These are phyloP conservation scores for Eugenia klotzschiana DNA, from an alignment of 441 rosid species.

Conservation along the genomic window DNA sequence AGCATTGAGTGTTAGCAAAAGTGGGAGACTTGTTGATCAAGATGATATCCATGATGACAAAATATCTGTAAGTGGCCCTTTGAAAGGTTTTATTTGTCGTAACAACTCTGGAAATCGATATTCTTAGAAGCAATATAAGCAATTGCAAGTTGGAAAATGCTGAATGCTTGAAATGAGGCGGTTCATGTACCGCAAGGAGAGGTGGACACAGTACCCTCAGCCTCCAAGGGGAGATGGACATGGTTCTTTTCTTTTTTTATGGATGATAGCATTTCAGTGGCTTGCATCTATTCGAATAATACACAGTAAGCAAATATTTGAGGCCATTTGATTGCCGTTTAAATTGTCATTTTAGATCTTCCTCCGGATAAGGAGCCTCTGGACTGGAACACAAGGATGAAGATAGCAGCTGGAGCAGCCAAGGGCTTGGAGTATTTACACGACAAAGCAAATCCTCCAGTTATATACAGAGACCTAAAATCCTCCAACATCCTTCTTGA, in stretches of 20 bases:
- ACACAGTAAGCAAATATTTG: background rate
- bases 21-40: background rate
- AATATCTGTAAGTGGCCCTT: background rate
- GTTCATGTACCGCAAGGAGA: background rate
- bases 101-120: background rate
- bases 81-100: background rate
- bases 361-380: constrained; percentile 76
- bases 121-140: background rate
- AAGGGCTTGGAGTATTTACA: constrained; percentile 94
- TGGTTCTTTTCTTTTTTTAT: background rate
- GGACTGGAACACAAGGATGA: constrained; percentile 94
- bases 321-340: background rate
- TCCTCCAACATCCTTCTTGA: constrained; percentile 93
- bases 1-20: background rate
- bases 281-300: background rate
- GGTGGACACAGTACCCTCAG: background rate
- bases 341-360: constrained; percentile 39
- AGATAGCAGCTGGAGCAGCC: constrained; percentile 97
- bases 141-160: background rate
- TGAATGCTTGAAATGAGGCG: background rate
- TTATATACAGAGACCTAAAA: constrained; percentile 83
- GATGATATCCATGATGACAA: background rate
- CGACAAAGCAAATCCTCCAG: constrained; percentile 93
- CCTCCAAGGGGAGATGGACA: background rate
- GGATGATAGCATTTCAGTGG: background rate